Conservation (phyloP, 2,329 filamentous ascomycete genomes). For the Iodosphaeria phyllophila region DNA sequence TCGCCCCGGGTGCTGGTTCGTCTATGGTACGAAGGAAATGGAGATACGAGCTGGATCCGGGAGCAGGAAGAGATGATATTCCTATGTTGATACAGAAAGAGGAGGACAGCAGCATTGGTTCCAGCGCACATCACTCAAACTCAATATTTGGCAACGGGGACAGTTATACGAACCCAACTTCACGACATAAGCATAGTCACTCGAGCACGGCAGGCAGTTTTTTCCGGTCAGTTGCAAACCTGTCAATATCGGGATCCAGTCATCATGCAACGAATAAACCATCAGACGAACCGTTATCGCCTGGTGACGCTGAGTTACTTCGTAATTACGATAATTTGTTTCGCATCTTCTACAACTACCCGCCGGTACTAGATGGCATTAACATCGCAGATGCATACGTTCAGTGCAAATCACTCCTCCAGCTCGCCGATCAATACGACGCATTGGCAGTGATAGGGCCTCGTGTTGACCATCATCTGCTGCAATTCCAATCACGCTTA, state of each 20-base stretch:
- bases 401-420: constrained; percentile 79
- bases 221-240: constrained; percentile 75
- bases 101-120: constrained; percentile 9
- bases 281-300: constrained; percentile 22
- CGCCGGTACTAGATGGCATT: constrained; percentile 61
- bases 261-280: constrained; percentile 8
- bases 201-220: constrained; percentile 38
- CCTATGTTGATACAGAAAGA: constrained; percentile 81
- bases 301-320: constrained; percentile 55
- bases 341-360: constrained; percentile 87
- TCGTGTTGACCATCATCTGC: constrained; percentile 78
- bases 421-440: constrained; percentile 87
- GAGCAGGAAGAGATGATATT: constrained; percentile 52
- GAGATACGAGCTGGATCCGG: constrained; percentile 76
- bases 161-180: constrained; percentile 23
- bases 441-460: constrained; percentile 74
- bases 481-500: constrained; percentile 76
- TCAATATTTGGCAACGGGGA: constrained; percentile 40
- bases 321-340: constrained; percentile 94
- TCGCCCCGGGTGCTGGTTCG: constrained; percentile 16
- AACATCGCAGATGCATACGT: constrained; percentile 88
- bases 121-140: constrained; percentile 9
- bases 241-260: constrained; percentile 33
- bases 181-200: constrained; percentile 34
- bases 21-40: constrained; percentile 42